phyloP scores from a whole-genome alignment of 2,329 filamentous ascomycete genomes.

The Metarhizium robertsii region DNA sequence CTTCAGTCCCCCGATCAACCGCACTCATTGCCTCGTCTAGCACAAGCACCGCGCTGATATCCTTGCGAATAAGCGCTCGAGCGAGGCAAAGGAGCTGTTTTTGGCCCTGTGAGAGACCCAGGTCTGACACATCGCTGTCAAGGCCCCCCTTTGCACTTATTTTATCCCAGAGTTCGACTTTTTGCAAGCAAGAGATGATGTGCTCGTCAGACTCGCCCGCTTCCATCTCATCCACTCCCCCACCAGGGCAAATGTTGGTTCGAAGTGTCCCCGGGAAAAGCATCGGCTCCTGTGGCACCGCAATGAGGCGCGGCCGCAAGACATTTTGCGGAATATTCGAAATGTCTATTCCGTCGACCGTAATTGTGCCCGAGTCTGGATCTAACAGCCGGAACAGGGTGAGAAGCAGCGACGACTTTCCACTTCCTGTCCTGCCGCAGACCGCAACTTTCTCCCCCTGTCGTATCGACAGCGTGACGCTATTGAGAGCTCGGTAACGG shows the following conservation, averaged over 20 bases:
- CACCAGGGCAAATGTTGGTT: slow-evolving; percentile 1
- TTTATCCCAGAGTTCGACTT: slow-evolving; percentile 11
- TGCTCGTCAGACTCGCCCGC: slow-evolving; percentile 3
- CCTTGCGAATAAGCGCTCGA: slow-evolving; percentile 17
- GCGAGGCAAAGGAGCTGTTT: slow-evolving; percentile 14
- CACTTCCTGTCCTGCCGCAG: no score
- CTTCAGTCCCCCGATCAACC: slow-evolving; percentile 28
- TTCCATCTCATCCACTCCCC: no score
- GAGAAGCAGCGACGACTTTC: no score
- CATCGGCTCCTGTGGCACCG: slow-evolving; percentile 40
- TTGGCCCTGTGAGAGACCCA: slow-evolving; percentile 13
- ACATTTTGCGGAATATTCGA: slow-evolving; percentile 24
- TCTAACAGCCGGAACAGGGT: no score
- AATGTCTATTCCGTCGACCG: slow-evolving; percentile 14
- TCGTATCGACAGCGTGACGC: no score
- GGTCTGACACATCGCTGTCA: slow-evolving; percentile 7
- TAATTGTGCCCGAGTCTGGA: no score
- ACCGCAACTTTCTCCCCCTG: no score
- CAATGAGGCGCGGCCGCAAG: slow-evolving; percentile 35
- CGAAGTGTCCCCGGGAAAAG: slow-evolving; percentile 33
- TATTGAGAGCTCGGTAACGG: no score
- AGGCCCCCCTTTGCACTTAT: slow-evolving; percentile 9
- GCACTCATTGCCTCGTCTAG: slow-evolving; percentile 27
- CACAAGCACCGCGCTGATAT: slow-evolving; percentile 20
- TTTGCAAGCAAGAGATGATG: slow-evolving; percentile 7